Evolutionary conservation across 2,329 filamentous ascomycete species (phyloP).

Genomic region (Colletotrichum salicis): DNA sequence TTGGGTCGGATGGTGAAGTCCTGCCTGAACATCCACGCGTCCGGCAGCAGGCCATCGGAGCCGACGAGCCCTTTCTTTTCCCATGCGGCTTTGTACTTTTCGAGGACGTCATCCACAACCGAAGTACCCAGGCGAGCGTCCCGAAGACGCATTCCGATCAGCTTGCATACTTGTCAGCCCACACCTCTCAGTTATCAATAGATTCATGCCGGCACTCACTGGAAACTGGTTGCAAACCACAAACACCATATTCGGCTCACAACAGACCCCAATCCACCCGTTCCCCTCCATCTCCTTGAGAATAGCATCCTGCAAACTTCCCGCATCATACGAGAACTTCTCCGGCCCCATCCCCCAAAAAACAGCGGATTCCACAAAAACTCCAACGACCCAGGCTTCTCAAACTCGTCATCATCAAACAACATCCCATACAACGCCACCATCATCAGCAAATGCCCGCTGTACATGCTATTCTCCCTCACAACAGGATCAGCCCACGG

Average conservation of each 20-base stretch:
- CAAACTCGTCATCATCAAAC: constrained; percentile 53
- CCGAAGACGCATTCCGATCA: constrained; percentile 34
- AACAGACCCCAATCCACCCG: constrained; percentile 53
- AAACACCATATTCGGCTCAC: constrained; percentile 54
- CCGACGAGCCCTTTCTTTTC: background rate
- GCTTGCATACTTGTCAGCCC: background rate
- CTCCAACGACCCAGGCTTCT: constrained; percentile 43
- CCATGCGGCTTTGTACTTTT: background rate
- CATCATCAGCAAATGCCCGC: constrained; percentile 53
- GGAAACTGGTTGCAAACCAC: constrained; percentile 57
- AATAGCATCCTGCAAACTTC: constrained; percentile 45
- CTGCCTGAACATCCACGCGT: background rate
- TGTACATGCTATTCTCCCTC: constrained; percentile 53
- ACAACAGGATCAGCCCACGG: constrained; percentile 54
- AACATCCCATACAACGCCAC: constrained; percentile 52
- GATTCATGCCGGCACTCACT: constrained; percentile 40
- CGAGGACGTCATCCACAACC: background rate
- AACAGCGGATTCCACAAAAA: constrained; percentile 54
- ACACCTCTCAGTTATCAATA: constrained; percentile 40
- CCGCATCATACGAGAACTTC: constrained; percentile 46
- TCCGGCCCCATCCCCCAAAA: constrained; percentile 51
- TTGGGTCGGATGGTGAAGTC: background rate
- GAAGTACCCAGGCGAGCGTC: background rate
- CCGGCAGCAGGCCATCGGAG: background rate
- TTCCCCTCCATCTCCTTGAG: constrained; percentile 51